Percentiles rank a stretch among this genome's conserved stretches.
phyloP scores from a whole-genome alignment of 345 rosid species.

The Boechera divaricarpa region DNA sequence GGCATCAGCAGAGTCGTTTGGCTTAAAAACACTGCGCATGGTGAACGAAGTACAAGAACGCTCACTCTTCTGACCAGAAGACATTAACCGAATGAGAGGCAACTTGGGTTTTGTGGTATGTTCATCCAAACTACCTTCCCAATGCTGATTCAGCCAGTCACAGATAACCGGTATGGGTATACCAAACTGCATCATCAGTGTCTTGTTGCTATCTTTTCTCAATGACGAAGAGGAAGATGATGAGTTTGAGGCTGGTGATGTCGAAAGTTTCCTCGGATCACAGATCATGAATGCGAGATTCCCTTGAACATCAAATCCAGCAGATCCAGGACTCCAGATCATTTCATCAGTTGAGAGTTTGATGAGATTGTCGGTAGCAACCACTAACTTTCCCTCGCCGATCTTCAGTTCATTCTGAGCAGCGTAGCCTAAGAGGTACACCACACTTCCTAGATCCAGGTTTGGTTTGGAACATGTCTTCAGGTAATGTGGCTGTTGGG shows the following conservation, averaged over 20 bases:
- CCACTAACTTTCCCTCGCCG: conserved; percentile 91
- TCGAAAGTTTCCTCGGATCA: conserved; percentile 94
- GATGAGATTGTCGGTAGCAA: conserved; percentile 92
- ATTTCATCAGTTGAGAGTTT: conserved; percentile 85
- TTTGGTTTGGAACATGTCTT: conserved; percentile 84
- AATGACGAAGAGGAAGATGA: conserved; percentile 66
- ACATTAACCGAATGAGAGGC: conserved; percentile 88
- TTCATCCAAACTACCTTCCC: conserved; percentile 98
- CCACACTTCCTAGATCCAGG: conserved; percentile 75
- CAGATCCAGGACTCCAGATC: conserved; percentile 85
- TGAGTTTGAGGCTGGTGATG: conserved; percentile 82
- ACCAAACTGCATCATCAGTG: conserved; percentile 81
- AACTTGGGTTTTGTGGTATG: conserved; percentile 77
- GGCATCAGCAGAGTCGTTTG: conserved; percentile 55
- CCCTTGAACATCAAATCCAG: conserved; percentile 91
- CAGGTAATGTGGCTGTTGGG: conserved; percentile 78
- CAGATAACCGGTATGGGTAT: conserved; percentile 90
- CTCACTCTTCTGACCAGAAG: conserved; percentile 89
- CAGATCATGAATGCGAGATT: conserved; percentile 97
- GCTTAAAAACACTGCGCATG: conserved; percentile 78
- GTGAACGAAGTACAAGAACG: conserved; percentile 89
- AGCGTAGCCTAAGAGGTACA: conserved; percentile 74
- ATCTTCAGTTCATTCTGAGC: conserved; percentile 67
- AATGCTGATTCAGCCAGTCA: conserved; percentile 97
- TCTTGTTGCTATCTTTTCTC: conserved; percentile 60